Evolutionary conservation across 495 filamentous ascomycete genomes (phyloP), one percentile per base, ranked within the genome.

Genomic region (Daldinia bambusicola): DNA sequence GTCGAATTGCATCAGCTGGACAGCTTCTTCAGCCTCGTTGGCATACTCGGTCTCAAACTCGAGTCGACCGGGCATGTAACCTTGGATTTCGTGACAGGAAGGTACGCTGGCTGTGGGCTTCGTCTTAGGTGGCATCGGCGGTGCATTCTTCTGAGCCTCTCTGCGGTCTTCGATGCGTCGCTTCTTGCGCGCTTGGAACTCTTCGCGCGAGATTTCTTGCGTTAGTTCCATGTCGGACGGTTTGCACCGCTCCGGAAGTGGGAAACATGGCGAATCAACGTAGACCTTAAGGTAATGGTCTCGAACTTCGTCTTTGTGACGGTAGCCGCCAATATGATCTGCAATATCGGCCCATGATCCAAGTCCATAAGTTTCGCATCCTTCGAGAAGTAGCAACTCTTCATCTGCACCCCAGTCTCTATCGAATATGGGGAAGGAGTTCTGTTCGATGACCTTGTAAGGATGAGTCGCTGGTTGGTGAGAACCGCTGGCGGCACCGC

Each of bases 261-360:
- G 95, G 69, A 98, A 99, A 20, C 86, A 87, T 0, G 87, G 80
- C 43, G 91, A 94, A 37, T 97, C 83, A 61, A 99, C 82, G 68
- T 95, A 99, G 14, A 92, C 94, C 61, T 92, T 86, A 69, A 93
- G 85, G 74, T 98, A 99, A 72, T 99, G 95, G 63, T 97, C 90
- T 34, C 92, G 86, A 18, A 98, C 96, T 76, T 99, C 95, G 67
- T 98, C 95, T 77, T 97, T 99, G 63, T 87, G 89, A 50, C 95
- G 90, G 72, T 91, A 98, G 16, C 95, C 95, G 14, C 95, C 95
- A 64, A 99, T 98, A 77, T 99, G 95, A 75, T 99, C 94, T 37
- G 95, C 94, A 59, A 99, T 94, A 75, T 99, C 95, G 20, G 93
- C 93, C 95, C 95, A 99, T 5, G 94, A 97, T 6, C 95, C 95